phyloP scores from a whole-genome alignment of 164 flowering plant species.

The Magnolia sinica region DNA sequence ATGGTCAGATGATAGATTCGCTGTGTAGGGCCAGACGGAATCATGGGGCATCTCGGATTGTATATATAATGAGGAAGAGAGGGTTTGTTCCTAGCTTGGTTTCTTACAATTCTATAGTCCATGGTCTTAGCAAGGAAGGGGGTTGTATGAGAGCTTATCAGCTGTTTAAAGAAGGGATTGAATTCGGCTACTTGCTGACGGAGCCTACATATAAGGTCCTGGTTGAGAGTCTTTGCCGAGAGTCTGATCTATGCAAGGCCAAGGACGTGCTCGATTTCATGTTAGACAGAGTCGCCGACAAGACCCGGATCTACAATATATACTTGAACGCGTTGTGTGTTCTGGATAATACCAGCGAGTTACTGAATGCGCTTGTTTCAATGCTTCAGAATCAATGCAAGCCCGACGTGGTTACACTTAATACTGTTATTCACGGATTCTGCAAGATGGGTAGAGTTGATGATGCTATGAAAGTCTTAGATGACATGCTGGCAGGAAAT shows the following conservation, averaged over 20 bases:
- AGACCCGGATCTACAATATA: conserved; percentile 73
- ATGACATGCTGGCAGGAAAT: conserved; percentile 70
- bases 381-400: conserved; percentile 75
- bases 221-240: conserved; percentile 65
- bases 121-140: conserved; percentile 72
- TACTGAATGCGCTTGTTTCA: conserved; percentile 59
- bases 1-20: conserved; percentile 79
- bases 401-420: conserved; percentile 78
- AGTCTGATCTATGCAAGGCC: conserved; percentile 55
- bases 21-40: conserved; percentile 59
- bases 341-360: conserved; percentile 66
- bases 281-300: conserved; percentile 49
- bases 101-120: conserved; percentile 71
- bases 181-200: conserved; percentile 59
- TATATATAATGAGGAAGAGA: conserved; percentile 77
- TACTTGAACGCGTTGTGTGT: conserved; percentile 72
- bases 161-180: conserved; percentile 66
- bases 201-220: conserved; percentile 66
- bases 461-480: conserved; percentile 64
- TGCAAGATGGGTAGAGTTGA: conserved; percentile 70
- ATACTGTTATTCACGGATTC: conserved; percentile 73
- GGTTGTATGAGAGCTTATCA: conserved; percentile 89
- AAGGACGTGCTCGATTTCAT: conserved; percentile 50
- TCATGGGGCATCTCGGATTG: conserved; percentile 90
- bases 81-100: conserved; percentile 55